These are phyloP conservation scores for Acanthamoeba triangularis DNA, from an alignment of 208 protist genomes.

Conservation along the genomic window DNA sequence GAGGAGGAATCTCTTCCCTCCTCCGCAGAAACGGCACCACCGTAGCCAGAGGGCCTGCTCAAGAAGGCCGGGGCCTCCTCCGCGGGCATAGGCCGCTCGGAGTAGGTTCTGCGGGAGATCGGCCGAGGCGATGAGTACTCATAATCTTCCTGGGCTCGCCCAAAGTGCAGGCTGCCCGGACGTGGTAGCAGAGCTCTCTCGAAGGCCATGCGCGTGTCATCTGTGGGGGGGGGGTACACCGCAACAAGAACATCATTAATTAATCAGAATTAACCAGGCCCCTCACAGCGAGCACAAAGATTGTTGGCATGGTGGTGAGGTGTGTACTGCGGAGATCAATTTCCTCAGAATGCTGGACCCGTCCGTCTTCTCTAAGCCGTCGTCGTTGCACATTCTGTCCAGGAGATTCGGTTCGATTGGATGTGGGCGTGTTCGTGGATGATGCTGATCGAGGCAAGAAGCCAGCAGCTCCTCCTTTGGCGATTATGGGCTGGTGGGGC, in stretches of 20 bases:
- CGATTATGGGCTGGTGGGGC: not conserved
- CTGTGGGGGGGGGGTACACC: not conserved
- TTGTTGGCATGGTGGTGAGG: no score
- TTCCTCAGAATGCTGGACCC: conserved; percentile 50
- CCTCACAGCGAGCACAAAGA: no score
- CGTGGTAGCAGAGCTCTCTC: not conserved
- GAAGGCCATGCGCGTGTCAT: conserved; percentile 13
- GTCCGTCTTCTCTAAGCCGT: not conserved
- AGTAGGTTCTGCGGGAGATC: not conserved
- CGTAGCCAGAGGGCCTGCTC: not conserved
- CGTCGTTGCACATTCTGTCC: not conserved
- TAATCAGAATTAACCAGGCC: no score
- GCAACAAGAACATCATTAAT: not conserved
- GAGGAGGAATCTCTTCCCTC: not conserved
- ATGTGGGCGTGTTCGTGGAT: not conserved
- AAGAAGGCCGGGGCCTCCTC: not conserved
- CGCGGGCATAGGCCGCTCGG: not conserved
- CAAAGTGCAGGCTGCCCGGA: not conserved
- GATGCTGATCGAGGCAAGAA: not conserved
- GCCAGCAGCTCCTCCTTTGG: not conserved
- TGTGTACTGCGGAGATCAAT: conserved; percentile 47
- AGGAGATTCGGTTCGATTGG: not conserved
- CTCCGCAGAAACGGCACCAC: not conserved
- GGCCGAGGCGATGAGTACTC: not conserved
- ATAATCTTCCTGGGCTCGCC: not conserved